A percentile compares a stretch with the other conserved stretches of the same genome.
phyloP scores from a whole-genome alignment of 768 basidiomycete species.

The Lactifluus piperatus region DNA sequence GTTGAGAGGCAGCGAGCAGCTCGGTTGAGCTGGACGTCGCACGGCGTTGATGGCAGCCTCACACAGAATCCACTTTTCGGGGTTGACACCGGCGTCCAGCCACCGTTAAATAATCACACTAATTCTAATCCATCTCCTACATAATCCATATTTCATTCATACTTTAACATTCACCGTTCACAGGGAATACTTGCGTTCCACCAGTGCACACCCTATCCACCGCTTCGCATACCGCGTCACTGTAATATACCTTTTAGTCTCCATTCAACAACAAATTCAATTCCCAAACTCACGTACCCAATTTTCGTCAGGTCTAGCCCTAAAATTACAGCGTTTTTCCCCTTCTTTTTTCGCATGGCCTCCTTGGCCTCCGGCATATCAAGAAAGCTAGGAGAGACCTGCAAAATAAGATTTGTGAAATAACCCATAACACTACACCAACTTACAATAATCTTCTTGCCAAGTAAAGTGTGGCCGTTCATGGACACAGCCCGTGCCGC shows the following conservation, averaged over 20 bases:
- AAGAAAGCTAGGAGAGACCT: slow-evolving; percentile 12
- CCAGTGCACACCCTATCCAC: background rate
- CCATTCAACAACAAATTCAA: background rate
- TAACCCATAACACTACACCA: too few species aligned
- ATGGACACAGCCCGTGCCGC: background rate
- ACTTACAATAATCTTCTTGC: slow-evolving; percentile 7
- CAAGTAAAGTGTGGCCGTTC: background rate
- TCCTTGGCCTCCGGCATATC: slow-evolving; percentile 3
- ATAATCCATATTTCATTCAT: background rate
- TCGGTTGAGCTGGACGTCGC: slow-evolving; percentile 19
- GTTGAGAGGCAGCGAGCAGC: slow-evolving; percentile 14
- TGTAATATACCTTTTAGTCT: background rate
- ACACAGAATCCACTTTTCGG: slow-evolving; percentile 6
- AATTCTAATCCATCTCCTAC: background rate
- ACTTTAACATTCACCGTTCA: background rate
- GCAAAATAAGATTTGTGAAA: background rate
- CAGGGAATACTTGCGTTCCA: background rate
- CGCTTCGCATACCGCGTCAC: background rate
- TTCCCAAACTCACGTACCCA: background rate
- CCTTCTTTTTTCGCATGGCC: background rate
- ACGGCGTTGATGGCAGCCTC: slow-evolving; percentile 18
- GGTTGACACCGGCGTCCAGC: slow-evolving; percentile 4
- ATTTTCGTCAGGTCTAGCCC: background rate
- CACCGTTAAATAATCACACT: background rate
- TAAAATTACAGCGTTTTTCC: background rate